Percentiles rank a stretch among this genome's conserved stretches.
Evolutionary conservation across 129 eudicot species (phyloP).

Genomic region (Escallonia herrerae): DNA sequence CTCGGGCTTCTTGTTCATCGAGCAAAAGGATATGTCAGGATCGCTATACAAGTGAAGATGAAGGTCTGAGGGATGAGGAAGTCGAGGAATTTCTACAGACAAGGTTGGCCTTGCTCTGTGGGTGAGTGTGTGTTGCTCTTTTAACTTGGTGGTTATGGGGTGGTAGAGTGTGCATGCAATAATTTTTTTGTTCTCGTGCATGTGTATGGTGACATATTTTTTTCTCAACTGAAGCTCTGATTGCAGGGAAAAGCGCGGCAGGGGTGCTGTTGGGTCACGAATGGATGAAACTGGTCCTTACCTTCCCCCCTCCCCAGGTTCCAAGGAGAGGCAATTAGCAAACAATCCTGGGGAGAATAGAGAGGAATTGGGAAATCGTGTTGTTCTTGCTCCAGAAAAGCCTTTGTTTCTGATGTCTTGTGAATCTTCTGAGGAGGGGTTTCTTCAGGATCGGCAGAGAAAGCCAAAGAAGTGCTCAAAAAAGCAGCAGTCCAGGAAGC

Average conservation of each 20-base stretch:
- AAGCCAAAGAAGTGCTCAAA: constrained; percentile 40
- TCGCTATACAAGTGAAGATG: constrained; percentile 33
- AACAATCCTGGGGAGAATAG: constrained; percentile 12
- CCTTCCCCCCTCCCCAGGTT: constrained; percentile 33
- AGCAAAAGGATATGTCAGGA: constrained; percentile 30
- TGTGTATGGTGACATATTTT: too few species aligned
- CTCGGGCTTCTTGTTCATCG: constrained; percentile 26
- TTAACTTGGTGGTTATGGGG: not conserved
- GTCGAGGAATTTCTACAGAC: constrained; percentile 68
- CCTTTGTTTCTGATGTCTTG: constrained; percentile 28
- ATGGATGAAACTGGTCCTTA: constrained; percentile 97
- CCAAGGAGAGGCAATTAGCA: constrained; percentile 21
- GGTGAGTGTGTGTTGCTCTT: not conserved
- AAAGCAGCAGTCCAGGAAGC: constrained; percentile 42
- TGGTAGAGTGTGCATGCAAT: not conserved
- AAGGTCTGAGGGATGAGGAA: constrained; percentile 64
- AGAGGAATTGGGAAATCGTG: constrained; percentile 23
- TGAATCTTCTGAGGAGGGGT: constrained; percentile 54
- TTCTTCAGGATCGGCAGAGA: constrained; percentile 19
- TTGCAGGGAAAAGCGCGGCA: constrained; percentile 81
- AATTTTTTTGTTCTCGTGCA: too few species aligned
- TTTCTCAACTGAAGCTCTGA: not conserved
- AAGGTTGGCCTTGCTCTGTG: constrained; percentile 35
- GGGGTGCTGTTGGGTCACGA: constrained; percentile 89
- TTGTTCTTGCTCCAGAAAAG: constrained; percentile 51